These are phyloP conservation scores for Tanacetum coccineum DNA, from an alignment of 129 eudicot genomes.

Conservation along the genomic window DNA sequence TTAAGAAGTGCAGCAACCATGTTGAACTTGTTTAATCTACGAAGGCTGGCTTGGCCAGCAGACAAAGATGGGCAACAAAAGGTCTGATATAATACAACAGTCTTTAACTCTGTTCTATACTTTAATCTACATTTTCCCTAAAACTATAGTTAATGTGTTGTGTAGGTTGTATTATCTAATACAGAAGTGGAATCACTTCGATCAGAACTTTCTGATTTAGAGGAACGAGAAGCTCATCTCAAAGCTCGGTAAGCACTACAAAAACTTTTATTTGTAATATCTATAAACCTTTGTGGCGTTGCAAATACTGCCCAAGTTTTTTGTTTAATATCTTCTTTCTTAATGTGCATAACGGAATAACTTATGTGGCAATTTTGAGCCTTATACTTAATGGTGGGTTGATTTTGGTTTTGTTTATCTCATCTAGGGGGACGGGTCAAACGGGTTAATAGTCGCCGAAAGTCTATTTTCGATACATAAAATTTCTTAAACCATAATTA, in stretches of 20 bases:
- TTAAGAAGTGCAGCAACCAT: conserved; percentile 63
- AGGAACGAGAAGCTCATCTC: conserved; percentile 75
- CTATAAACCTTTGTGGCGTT: too few species aligned
- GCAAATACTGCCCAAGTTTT: too few species aligned
- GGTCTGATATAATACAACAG: conserved; percentile 28
- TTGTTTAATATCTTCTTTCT: too few species aligned
- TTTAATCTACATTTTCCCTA: background rate
- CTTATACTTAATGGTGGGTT: too few species aligned
- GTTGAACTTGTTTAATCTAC: conserved; percentile 65
- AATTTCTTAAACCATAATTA: background rate
- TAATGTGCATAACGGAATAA: too few species aligned
- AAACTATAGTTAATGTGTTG: background rate
- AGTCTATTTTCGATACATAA: background rate
- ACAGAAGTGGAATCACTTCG: conserved; percentile 78
- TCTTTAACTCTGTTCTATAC: background rate
- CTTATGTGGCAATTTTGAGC: too few species aligned
- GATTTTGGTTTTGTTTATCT: background rate
- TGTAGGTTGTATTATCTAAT: conserved; percentile 69
- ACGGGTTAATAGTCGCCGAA: background rate
- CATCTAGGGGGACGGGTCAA: background rate
- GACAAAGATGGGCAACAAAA: conserved; percentile 56
- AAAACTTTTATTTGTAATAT: background rate
- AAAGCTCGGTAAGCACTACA: conserved; percentile 66
- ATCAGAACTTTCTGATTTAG: conserved; percentile 70
- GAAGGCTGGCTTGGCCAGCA: conserved; percentile 55